phyloP scores from a whole-genome alignment of 1,139 yeast species.

The Suzukiozyma palmioleophila region DNA sequence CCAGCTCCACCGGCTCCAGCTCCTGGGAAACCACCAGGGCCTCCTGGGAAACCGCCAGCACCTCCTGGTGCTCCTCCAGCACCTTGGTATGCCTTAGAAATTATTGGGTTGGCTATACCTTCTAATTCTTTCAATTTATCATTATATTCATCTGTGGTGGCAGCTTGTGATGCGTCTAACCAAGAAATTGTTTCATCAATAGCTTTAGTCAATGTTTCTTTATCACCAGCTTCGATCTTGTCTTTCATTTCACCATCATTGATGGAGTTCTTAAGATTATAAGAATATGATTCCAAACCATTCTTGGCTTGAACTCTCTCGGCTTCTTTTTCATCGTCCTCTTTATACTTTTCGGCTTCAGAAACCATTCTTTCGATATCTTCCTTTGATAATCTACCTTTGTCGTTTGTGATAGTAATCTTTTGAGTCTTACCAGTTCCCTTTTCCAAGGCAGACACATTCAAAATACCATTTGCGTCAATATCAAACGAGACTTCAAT shows the following conservation, averaged over 20 bases:
- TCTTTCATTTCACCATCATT: slow-evolving; percentile 47
- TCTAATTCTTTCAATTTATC: slow-evolving; percentile 68
- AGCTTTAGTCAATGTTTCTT: slow-evolving; percentile 38
- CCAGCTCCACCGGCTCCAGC: slow-evolving; percentile 35
- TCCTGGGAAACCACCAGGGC: slow-evolving; percentile 5
- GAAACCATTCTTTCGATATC: slow-evolving; percentile 47
- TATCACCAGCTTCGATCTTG: slow-evolving; percentile 45
- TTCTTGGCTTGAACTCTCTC: slow-evolving; percentile 59
- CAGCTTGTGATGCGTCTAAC: slow-evolving; percentile 50
- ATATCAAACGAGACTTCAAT: slow-evolving; percentile 90
- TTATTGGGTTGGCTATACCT: slow-evolving; percentile 59
- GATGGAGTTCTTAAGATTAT: slow-evolving; percentile 63
- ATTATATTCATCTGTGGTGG: slow-evolving; percentile 50
- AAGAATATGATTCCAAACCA: slow-evolving; percentile 84
- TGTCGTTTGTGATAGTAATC: slow-evolving; percentile 41
- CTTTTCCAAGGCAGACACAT: slow-evolving; percentile 89
- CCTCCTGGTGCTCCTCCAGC: slow-evolving; percentile 47
- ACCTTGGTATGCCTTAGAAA: slow-evolving; percentile 57
- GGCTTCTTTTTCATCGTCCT: slow-evolving; percentile 36
- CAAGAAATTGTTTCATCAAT: slow-evolving; percentile 43
- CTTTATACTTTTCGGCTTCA: slow-evolving; percentile 41
- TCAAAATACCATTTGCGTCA: slow-evolving; percentile 92
- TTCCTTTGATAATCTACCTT: slow-evolving; percentile 48
- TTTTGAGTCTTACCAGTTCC: slow-evolving; percentile 70
- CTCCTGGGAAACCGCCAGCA: slow-evolving; percentile 22